A percentile compares a stretch with the other conserved stretches of the same genome.
Evolutionary conservation across 192 early-diverging fungal genomes (phyloP).

Genomic region (Backusella tarrabulga): DNA sequence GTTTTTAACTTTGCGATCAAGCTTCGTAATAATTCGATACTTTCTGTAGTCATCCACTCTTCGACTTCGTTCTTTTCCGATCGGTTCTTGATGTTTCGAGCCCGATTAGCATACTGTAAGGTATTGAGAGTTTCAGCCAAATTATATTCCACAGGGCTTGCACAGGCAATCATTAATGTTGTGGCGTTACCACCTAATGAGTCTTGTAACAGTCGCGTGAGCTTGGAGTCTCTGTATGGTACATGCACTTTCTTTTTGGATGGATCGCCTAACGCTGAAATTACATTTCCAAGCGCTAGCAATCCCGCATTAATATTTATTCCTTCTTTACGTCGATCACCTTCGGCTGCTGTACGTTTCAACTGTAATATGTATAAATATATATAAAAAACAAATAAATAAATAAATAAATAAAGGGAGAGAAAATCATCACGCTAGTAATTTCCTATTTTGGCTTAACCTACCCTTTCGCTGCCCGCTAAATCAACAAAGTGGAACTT

Average conservation of each 20-base stretch:
- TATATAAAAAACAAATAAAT: neutral
- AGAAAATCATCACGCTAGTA: constrained; percentile 8
- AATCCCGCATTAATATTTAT: constrained; percentile 97
- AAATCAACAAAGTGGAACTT: constrained; percentile 99
- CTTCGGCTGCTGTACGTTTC: constrained; percentile 88
- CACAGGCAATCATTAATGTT: constrained; percentile 94
- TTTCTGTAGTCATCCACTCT: constrained; percentile 62
- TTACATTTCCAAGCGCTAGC: constrained; percentile 95
- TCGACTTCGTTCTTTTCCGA: constrained; percentile 55
- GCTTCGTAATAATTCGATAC: constrained; percentile 62
- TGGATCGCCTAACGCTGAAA: constrained; percentile 88
- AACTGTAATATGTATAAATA: constrained; percentile 40
- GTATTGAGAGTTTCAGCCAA: constrained; percentile 92
- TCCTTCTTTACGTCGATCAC: constrained; percentile 93
- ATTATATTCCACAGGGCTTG: constrained; percentile 81
- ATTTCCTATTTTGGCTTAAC: neutral
- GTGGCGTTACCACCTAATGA: constrained; percentile 92
- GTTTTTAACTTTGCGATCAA: constrained; percentile 61
- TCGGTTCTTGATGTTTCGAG: constrained; percentile 80
- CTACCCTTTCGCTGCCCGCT: constrained; percentile 90
- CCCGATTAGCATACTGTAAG: constrained; percentile 93
- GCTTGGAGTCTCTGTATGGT: constrained; percentile 95
- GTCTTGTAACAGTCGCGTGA: constrained; percentile 96
- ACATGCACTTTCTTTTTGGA: constrained; percentile 66
- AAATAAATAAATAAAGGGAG: constrained; percentile 9